phyloP scores from a whole-genome alignment of 108 stramenopile genomes.

The Nannochloropsis gaditana region DNA sequence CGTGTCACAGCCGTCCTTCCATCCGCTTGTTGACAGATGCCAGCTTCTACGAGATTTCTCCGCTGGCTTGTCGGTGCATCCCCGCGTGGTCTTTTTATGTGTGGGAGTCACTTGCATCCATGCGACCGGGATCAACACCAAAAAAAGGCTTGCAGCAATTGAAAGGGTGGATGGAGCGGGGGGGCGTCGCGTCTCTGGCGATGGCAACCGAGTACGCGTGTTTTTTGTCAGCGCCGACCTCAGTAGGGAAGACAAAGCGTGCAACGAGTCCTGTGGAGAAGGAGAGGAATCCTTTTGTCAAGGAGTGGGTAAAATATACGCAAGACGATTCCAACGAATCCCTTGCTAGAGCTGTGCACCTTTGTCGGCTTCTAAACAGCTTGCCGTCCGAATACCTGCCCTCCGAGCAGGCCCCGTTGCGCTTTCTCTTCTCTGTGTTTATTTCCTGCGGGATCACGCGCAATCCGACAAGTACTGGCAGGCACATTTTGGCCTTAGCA shows the following conservation, averaged over 20 bases:
- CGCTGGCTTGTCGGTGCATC: neutral
- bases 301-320: neutral
- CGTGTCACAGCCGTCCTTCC: neutral
- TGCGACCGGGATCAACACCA: too few species aligned
- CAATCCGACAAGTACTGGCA: neutral
- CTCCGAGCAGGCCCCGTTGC: neutral
- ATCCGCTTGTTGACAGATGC: slow-evolving; percentile 5
- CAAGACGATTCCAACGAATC: neutral
- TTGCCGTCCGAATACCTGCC: slow-evolving; percentile 12
- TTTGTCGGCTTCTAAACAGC: slow-evolving; percentile 2
- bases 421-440: neutral
- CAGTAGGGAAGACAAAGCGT: neutral
- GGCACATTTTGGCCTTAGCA: neutral
- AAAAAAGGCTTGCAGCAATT: neutral
- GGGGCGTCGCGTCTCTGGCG: neutral
- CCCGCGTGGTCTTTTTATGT: neutral
- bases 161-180: neutral
- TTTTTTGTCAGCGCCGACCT: neutral
- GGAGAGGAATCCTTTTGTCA: neutral
- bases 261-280: neutral
- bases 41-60: neutral
- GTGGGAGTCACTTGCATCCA: too few species aligned
- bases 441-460: neutral
- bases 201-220: neutral
- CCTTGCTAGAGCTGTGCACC: neutral